Conservation (phyloP, 805 yeast genomes). For the Kuraishia piskuri region DNA sequence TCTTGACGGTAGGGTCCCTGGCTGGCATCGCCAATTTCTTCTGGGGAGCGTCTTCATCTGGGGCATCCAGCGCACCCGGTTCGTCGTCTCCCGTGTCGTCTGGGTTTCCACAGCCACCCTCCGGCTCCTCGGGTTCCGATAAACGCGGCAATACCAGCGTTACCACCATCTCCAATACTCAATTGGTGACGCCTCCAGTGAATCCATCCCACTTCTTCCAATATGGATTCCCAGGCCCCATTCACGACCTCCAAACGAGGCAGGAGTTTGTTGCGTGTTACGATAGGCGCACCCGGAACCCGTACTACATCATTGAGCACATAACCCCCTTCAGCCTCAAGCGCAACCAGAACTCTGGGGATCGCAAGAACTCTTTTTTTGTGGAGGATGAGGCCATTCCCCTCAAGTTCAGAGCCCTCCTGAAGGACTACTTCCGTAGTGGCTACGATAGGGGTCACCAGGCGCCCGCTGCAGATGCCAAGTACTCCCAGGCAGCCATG, state of each 20-base stretch:
- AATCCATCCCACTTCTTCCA: slow-evolving; percentile 78
- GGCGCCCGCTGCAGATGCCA: slow-evolving; percentile 97
- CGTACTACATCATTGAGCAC: slow-evolving; percentile 82
- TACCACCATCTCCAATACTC: background rate
- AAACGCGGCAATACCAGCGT: slow-evolving; percentile 3
- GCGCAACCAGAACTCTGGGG: slow-evolving; percentile 41
- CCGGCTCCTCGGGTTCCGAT: slow-evolving; percentile 1
- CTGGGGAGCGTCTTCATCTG: slow-evolving; percentile 18
- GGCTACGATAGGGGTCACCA: slow-evolving; percentile 97
- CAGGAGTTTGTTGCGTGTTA: slow-evolving; percentile 79
- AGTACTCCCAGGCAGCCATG: slow-evolving; percentile 86
- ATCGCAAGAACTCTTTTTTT: slow-evolving; percentile 75
- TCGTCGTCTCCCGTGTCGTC: too few species aligned
- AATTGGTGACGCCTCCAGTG: slow-evolving; percentile 29
- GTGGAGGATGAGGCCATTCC: slow-evolving; percentile 85
- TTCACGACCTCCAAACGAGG: slow-evolving; percentile 70
- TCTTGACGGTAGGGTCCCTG: slow-evolving; percentile 13
- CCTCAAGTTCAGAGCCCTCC: slow-evolving; percentile 57
- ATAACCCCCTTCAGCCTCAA: slow-evolving; percentile 65
- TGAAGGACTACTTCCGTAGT: slow-evolving; percentile 84
- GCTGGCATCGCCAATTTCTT: slow-evolving; percentile 22
- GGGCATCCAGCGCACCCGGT: too few species aligned
- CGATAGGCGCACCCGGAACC: slow-evolving; percentile 78
- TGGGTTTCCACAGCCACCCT: slow-evolving; percentile 3
- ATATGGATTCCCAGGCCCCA: slow-evolving; percentile 94